Base-by-base conservation (phyloP, 768 basidiomycete genomes). In the Rhizopogon roseolus region DNA sequence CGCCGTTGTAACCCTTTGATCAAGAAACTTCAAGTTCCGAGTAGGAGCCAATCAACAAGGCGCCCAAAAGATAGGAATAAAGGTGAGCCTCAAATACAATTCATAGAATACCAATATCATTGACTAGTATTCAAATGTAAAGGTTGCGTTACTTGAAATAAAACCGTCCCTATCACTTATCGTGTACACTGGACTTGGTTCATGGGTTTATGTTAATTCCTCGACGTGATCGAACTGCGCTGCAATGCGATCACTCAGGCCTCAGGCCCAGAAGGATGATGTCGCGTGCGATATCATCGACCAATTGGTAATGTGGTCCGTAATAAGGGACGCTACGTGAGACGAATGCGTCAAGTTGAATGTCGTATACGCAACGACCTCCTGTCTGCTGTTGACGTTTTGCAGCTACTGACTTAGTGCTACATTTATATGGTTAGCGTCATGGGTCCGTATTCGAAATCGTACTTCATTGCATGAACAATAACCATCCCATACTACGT, bases 221-320 rank as follows among this genome's bases (percentile, higher is more conserved):
- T 22, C 22, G 22, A 3, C 1, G 22, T 22, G 22, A 22, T 22
- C 22, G 22, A 22, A 22, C 22, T 22, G 22, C 22, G 22, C 22
- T 22, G n/a, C n/a, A n/a, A n/a, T 22, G 22, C 22, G 22, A 22
- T 22, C 22, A 22, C 22, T 22, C 22, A 22, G 14, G 68, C 93
- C 48, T 82, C 75, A 5, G 89, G 95, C 93, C 0, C 81, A 89
- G 51, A 94, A 93, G 54, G 97, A 99, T 66, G 80, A 80, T 44
- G 78, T 89, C 19, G 90, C 93, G 3, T 97, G 94, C 68, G 97
- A 99, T 68, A 95, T 99, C 58, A 98, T 99, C 68, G 97, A 98
- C 13, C 34, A 73, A 98, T 98, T 57, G 95, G 97, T 14, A 95
- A 81, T 62, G 67, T 96, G 50, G 90, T 98, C 16, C 76, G 93